Evolutionary conservation across 139 green algal genomes (phyloP), one percentile per base, ranked within the genome.

Genomic region (Trebouxia sp.): DNA sequence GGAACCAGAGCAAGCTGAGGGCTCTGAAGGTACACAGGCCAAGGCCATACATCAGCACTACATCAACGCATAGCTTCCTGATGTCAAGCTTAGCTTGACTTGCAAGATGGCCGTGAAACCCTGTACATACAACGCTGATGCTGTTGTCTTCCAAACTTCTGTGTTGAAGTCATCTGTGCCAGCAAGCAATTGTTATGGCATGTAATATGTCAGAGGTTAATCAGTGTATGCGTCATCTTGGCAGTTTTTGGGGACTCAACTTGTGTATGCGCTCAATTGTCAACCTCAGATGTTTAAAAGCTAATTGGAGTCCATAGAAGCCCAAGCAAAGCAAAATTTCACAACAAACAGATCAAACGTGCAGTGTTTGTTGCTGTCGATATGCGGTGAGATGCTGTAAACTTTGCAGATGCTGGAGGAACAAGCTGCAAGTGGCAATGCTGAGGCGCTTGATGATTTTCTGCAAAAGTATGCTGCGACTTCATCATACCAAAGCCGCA

Each of bases 381-480:
- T n/a, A n/a, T n/a, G n/a, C n/a, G n/a, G n/a, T n/a, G n/a, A n/a
- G n/a, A n/a, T n/a, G n/a, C n/a, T n/a, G n/a, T n/a, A n/a, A n/a
- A n/a, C n/a, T 26, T 12, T 56, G 41, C 69, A 77, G 69, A 35
- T 77, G 38, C 43, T 77, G 24, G 69, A 77, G 41, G 69, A 77
- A 7, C 42, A 55, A 20, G 41, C 69, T 39, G 26, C 26, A 26
- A n/a, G 24, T 12, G 69, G 69, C 26, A 53, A 56, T 38, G 12
- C 41, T 24, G 69, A 77, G 69, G 69, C 69, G 9, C 69, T 77
- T 51, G 69, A 77, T 32, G 69, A 77, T 22, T 77, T 77, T 22
- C 22, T 77, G 69, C 12, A 51, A 35, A 77, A 56, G 22, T 77
- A 56, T 77, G 69, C 37, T 42, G 62, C 32, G 1, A 30, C 62